phyloP scores from a whole-genome alignment of 805 yeast genomes.

The Suhomyces sp. region DNA sequence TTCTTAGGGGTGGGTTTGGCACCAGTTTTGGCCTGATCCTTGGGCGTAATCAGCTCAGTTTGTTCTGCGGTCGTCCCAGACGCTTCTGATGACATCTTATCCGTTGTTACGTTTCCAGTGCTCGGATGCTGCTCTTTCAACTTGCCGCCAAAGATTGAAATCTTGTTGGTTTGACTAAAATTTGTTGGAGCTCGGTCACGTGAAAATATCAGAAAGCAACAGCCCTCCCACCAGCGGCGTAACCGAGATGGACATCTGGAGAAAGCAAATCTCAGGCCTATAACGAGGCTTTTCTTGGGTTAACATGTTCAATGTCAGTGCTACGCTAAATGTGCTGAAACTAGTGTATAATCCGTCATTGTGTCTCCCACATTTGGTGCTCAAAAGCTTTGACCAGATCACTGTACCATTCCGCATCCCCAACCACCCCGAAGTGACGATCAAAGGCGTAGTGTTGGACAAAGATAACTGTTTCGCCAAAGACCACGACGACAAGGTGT shows the following conservation, averaged over 20 bases:
- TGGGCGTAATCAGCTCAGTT: not conserved
- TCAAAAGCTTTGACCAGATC: slow-evolving; percentile 57
- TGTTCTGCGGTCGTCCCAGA: not conserved
- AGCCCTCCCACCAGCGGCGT: not conserved
- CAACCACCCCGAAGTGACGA: slow-evolving; percentile 26
- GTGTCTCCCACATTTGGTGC: slow-evolving; percentile 61
- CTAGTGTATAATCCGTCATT: slow-evolving; percentile 62
- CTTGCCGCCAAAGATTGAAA: not conserved
- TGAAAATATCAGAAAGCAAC: not conserved
- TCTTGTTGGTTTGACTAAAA: not conserved
- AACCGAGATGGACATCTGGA: not conserved
- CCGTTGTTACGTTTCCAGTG: not conserved
- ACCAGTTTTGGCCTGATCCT: not conserved
- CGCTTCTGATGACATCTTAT: not conserved
- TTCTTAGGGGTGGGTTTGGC: not conserved
- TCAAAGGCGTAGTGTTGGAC: slow-evolving; percentile 81
- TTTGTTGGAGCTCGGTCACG: not conserved
- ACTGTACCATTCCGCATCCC: slow-evolving; percentile 51
- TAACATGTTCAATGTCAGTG: slow-evolving; percentile 63
- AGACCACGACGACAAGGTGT: slow-evolving; percentile 74
- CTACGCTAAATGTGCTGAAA: slow-evolving; percentile 65
- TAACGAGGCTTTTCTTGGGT: too few relatives aligned
- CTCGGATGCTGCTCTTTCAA: not conserved
- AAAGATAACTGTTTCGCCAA: slow-evolving; percentile 94
- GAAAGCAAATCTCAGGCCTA: too few relatives aligned